Base-by-base conservation (phyloP, 1,284 basidiomycete species). In the Papiliotrema terrestris region DNA sequence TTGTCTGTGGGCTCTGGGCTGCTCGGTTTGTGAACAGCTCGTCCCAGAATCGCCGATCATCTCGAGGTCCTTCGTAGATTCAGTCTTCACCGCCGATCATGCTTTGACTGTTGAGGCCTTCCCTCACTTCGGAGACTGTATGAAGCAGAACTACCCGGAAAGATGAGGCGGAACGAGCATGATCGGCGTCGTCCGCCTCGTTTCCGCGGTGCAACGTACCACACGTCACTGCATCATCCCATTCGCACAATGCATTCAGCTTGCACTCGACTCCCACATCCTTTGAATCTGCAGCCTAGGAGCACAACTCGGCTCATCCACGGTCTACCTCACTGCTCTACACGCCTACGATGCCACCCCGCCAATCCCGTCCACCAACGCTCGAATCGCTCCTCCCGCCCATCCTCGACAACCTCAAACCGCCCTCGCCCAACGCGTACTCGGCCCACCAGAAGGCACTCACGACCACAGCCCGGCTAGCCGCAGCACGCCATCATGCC, bases 381-480 rank as follows among this genome's bases (percentile, higher is more conserved):
- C 58, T 69, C 26, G 68, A 72, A 2, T 57, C 64, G 44, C 72
- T 75, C 46, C 71, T 77, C 22, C 75, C 74, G 8, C 71, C 76
- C 22, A 76, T 78, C 58, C 68, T 77, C 29, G 37, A 52, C 42
- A 66, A 71, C 39, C 67, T 77, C 15, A 36, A 56, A 45, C 60
- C 65, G 15, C 60, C 61, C 25, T 61, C 71, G 15, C 75, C 74
- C 6, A 72, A 86, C 57, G 83, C 88, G 3, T 95, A 96, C 76
- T 89, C 90, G 65, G 92, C 91, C 0, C 93, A 96, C 67, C 92
- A 96, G 74, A 95, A 95, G 78, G 89, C 91, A 25, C 85, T 93
- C 32, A 96, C 93, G 25, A 94, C 93, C 60, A 91, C 91, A 5
- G 86, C 91, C 13, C 83, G 92, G 65, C 90, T 95, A 71, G 71